Percentiles rank a stretch among this genome's conserved stretches.
Conservation (phyloP, 2,329 filamentous ascomycete genomes). For the Leptographium radiaticola region DNA sequence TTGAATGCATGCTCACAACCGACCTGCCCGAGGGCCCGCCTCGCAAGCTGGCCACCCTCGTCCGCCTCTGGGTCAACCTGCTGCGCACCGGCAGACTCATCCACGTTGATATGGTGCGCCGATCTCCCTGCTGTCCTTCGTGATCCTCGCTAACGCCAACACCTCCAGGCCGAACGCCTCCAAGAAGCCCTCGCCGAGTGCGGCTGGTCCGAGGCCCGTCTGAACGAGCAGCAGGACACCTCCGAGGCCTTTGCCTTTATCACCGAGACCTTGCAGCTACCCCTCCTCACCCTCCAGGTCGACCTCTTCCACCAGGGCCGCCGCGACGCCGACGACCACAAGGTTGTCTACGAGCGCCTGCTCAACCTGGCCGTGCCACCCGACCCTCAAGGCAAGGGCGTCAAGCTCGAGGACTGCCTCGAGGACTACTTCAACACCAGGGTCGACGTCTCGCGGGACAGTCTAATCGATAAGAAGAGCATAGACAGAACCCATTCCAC, state of each 20-base stretch:
- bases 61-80: slow-evolving; percentile 90
- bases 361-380: slow-evolving; percentile 83
- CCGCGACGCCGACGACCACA: slow-evolving; percentile 78
- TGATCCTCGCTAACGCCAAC: background rate
- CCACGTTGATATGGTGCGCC: slow-evolving; percentile 63
- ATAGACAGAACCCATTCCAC: background rate
- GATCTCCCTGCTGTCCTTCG: background rate
- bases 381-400: slow-evolving; percentile 52
- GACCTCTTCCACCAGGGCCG: slow-evolving; percentile 84
- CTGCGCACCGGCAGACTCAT: slow-evolving; percentile 75
- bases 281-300: slow-evolving; percentile 80
- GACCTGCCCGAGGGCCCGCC: slow-evolving; percentile 59
- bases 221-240: slow-evolving; percentile 78
- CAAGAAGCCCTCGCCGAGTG: slow-evolving; percentile 74
- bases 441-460: slow-evolving; percentile 75
- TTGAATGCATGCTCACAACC: slow-evolving; percentile 84
- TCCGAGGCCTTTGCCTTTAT: slow-evolving; percentile 95
- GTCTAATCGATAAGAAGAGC: slow-evolving; percentile 39
- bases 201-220: slow-evolving; percentile 73
- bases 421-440: slow-evolving; percentile 92
- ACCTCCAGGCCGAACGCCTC: slow-evolving; percentile 24
- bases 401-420: slow-evolving; percentile 81
- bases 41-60: slow-evolving; percentile 59
- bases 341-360: slow-evolving; percentile 81
- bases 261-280: slow-evolving; percentile 76